Percentiles rank a stretch among this genome's conserved stretches.
Conservation (phyloP, 129 eudicot species). For the Oenanthe sinensis region DNA sequence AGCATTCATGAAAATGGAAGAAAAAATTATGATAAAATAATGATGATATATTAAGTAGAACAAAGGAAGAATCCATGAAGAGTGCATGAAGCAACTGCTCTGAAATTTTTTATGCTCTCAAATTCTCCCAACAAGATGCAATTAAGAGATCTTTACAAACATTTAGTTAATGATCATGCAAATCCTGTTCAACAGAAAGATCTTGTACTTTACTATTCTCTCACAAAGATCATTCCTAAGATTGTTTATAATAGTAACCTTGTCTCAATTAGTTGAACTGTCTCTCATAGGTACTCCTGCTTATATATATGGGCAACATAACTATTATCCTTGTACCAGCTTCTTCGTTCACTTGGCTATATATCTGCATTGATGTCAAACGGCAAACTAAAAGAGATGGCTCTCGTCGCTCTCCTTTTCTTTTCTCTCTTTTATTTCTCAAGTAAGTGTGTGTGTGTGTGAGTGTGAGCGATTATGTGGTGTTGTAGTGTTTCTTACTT, state of each 20-base stretch:
- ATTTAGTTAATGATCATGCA: not conserved
- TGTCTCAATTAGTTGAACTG: conserved; percentile 7
- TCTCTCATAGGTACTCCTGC: not conserved
- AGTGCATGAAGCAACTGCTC: conserved; percentile 4
- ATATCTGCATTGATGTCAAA: not conserved
- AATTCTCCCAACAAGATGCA: not conserved
- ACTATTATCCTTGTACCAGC: not conserved
- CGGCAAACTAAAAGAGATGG: conserved; percentile 4
- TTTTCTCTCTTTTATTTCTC: conserved; percentile 33
- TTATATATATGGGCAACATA: not conserved
- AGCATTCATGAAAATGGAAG: too few species aligned
- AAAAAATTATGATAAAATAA: too few species aligned
- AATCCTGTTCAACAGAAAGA: not conserved
- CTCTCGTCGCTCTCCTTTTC: conserved; percentile 29
- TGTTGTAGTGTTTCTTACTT: not conserved
- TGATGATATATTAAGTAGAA: not conserved
- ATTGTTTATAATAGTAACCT: not conserved
- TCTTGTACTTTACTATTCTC: not conserved
- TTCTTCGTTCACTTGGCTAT: not conserved
- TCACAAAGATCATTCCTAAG: conserved; percentile 6
- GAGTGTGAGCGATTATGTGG: not conserved
- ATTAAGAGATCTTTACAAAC: not conserved
- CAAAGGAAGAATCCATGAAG: not conserved
- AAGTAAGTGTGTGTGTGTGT: conserved; percentile 21
- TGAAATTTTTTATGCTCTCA: not conserved